Evolutionary conservation across 148 eudicot species (phyloP), one percentile per base, ranked within the genome.

Genomic region (Rheum nobile): DNA sequence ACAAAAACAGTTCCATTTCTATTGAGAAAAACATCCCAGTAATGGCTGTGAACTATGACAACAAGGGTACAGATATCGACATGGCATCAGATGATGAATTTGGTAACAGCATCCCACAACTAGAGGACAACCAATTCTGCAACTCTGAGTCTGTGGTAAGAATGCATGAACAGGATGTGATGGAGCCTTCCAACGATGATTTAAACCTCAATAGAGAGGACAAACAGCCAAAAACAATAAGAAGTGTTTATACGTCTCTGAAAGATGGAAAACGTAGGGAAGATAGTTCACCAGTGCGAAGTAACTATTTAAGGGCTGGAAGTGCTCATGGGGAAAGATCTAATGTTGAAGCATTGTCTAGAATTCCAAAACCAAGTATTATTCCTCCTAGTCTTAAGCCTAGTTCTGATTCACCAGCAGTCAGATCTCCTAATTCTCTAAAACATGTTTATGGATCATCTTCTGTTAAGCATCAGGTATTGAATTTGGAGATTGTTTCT

Each of bases 221-320:
- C 26, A 89, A 86, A 80, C 94, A 81, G 76, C 92, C 96, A 7
- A 96, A 85, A 81, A 74, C 77, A 22, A 85, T 81, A 31, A 96
- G 85, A 74, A 84, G 79, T 74, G 87, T 82, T 41, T 76, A 85
- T 77, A 78, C 77, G 87, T 79, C 89, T 78, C 75, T 80, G 34
- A 96, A 82, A 82, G 96, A 90, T 82, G 95, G 97, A 74, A 96
- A 84, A 80, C 76, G 68, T 77, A 84, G 99, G 83, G 99, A 92
- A 79, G 85, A 77, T 75, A 86, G 91, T 82, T 96, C 99, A 46
- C 99, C 99, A 0, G 73, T 92, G 91, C 86, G 99, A 90, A 83
- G 83, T 55, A 84, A 74, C 75, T 80, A 82, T 61, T 68, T 78
- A 74, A 83, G 84, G 75, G 46, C 73, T 44, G 77, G 78, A 31